Base-by-base conservation (phyloP, 2,329 filamentous ascomycete genomes). In the Colletotrichum musicola region DNA sequence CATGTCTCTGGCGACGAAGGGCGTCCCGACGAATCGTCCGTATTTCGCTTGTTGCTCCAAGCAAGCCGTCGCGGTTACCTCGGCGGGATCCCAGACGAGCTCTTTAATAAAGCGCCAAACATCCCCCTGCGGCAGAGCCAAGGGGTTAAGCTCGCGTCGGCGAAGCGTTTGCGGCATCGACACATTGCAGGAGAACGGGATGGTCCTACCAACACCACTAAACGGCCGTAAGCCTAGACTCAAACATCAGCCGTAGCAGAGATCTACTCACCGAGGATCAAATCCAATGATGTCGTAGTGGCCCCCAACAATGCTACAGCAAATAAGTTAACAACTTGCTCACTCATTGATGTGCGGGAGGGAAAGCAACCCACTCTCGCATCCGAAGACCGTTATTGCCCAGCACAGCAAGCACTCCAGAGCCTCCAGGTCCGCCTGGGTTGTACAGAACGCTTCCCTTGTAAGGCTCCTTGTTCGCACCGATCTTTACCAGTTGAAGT, bases 1-100 rank as follows among this genome's bases (percentile, higher is more conserved):
- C 71, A 85, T 76, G 65, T 86, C 84, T 30, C 83, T 74, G 1
- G 80, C 84, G 1, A 78, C 77, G 69, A 82, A 85, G 0, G 81
- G 78, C 0, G 82, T 84, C 10, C 83, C 81, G 7, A 85, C 72
- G 14, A 81, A 72, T 5, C 61, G 60, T 3, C 79, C 82, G 35
- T 3, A 73, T 3, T 79, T 70, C 14, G 77, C 74, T 0, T 74
- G 68, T 4, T 49, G 47, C 1, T 30, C 14, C n/a, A 38, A 55
- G 46, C 77, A 78, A 5, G 22, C 54, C 10, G 73, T 61, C 3
- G 72, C 71, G 22, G 73, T 66, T 9, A 13, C 18, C 13, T 22
- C 35, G 3, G 35, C 35, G 4, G 10, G 16, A 20, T 42, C 53
- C 30, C 16, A 56, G 35, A 56, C 10, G 5, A 10, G 1, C 18